Evolutionary conservation across 2,329 filamentous ascomycete species (phyloP), one percentile per base, ranked within the genome.

Genomic region (Hypocrella siamensis): DNA sequence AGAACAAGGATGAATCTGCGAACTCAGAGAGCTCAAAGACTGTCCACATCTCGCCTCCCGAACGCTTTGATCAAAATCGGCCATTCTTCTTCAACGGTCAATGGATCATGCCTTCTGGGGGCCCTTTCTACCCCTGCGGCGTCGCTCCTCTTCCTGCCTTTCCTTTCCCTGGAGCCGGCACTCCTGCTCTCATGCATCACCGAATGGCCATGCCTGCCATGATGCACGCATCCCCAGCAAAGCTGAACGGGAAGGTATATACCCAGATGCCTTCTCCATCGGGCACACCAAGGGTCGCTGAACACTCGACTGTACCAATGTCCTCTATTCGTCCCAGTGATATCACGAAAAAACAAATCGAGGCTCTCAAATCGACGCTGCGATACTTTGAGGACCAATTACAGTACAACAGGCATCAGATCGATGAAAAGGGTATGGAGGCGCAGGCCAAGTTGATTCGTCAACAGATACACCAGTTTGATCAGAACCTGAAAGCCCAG

Each of bases 281-380:
- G 35, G 47, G 32, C 19, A 17, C 30, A 8, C 25, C 35, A 3
- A 32, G 34, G 19, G 30, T 30, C n/a, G 15, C 32, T 3, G 33
- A 34, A 8, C 22, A 49, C 34, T 30, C 47, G 38, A 43, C 44
- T 26, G 59, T 63, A 10, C 67, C 63, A 3, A 55, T 65, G 17
- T 72, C 70, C n/a, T 73, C 70, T 6, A 75, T 75, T 38, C 61
- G 61, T 16, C 63, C 62, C 4, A 75, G 70, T 41, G 65, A 70
- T n/a, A 70, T 75, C 40, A 74, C 67, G 6, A 67, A 56, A 44
- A 68, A 65, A 40, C 70, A 75, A 40, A 61, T 75, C 31, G 58
- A 63, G 16, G 51, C 54, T 26, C 58, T 76, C 33, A 60, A 59
- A 26, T 42, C 46, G n/a, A 60, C 61, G n/a, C 55, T 76, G 36